Evolutionary conservation across 345 rosid species (phyloP).

Genomic region (Citrus cavaleriei): DNA sequence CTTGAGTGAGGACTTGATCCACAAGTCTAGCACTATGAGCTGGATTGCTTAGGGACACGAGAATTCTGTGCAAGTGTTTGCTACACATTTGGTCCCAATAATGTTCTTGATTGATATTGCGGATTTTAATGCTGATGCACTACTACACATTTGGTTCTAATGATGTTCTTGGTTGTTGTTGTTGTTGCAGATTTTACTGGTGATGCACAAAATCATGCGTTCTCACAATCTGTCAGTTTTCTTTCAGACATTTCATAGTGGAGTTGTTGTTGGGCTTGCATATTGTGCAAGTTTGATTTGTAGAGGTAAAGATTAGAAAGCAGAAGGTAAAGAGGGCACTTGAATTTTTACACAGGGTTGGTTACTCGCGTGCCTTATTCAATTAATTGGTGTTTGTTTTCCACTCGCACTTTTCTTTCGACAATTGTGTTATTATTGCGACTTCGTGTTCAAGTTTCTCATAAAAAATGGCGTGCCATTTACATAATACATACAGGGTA

Average conservation of each 20-base stretch:
- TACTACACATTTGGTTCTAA: neutral
- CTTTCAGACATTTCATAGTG: neutral
- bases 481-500: too few species aligned
- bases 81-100: neutral
- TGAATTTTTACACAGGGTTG: neutral
- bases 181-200: neutral
- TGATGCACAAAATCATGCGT: neutral
- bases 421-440: neutral
- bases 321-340: too few species aligned
- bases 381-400: neutral
- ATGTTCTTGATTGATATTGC: neutral
- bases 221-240: neutral
- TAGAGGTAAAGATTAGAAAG: neutral
- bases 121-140: neutral
- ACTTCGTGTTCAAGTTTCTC: neutral
- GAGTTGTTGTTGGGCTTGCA: neutral
- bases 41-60: neutral
- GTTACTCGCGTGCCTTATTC: neutral
- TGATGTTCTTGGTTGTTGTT: neutral
- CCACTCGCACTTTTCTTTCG: neutral
- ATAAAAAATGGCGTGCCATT: neutral
- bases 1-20: slow-evolving; percentile 23
- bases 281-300: neutral
- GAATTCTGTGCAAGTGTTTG: neutral
- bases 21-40: neutral